Percentiles rank a stretch among this genome's conserved stretches.
Conservation (phyloP, 2,329 filamentous ascomycete genomes). For the Diaporthe citri region DNA sequence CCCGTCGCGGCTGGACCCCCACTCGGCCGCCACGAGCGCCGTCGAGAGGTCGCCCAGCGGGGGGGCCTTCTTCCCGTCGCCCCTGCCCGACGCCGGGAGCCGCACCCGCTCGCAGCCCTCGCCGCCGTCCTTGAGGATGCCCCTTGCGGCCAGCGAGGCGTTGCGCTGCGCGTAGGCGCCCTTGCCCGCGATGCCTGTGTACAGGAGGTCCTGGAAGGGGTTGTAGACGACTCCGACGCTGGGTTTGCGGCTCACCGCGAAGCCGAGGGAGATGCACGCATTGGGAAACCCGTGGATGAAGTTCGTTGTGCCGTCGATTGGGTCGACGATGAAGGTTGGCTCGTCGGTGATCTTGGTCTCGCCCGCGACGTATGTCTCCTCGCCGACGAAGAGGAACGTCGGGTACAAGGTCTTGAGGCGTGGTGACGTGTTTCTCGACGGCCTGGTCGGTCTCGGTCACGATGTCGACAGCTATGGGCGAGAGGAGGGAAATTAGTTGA, state of each 20-base stretch:
- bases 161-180: slow-evolving; percentile 71
- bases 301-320: slow-evolving; percentile 86
- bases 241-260: slow-evolving; percentile 72
- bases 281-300: slow-evolving; percentile 82
- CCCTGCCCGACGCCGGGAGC: slow-evolving; percentile 55
- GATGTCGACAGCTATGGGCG: slow-evolving; percentile 71
- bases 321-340: slow-evolving; percentile 85
- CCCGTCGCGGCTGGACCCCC: slow-evolving; percentile 76
- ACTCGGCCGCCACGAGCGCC: slow-evolving; percentile 78
- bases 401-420: slow-evolving; percentile 67
- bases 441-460: slow-evolving; percentile 77
- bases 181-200: slow-evolving; percentile 75
- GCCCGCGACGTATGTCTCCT: slow-evolving; percentile 81
- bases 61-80: slow-evolving; percentile 59
- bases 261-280: slow-evolving; percentile 82
- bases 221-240: slow-evolving; percentile 84
- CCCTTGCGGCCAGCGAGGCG: slow-evolving; percentile 55
- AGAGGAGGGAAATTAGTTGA: neutral
- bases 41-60: slow-evolving; percentile 71
- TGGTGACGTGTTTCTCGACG: slow-evolving; percentile 72
- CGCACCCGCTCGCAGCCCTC: slow-evolving; percentile 39
- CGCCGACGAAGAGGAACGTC: slow-evolving; percentile 75
- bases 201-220: slow-evolving; percentile 78
- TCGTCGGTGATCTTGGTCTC: slow-evolving; percentile 68
- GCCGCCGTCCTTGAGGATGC: slow-evolving; percentile 40